phyloP scores from a whole-genome alignment of 2,329 filamentous ascomycete genomes.

The Botryosphaeria dothidea region DNA sequence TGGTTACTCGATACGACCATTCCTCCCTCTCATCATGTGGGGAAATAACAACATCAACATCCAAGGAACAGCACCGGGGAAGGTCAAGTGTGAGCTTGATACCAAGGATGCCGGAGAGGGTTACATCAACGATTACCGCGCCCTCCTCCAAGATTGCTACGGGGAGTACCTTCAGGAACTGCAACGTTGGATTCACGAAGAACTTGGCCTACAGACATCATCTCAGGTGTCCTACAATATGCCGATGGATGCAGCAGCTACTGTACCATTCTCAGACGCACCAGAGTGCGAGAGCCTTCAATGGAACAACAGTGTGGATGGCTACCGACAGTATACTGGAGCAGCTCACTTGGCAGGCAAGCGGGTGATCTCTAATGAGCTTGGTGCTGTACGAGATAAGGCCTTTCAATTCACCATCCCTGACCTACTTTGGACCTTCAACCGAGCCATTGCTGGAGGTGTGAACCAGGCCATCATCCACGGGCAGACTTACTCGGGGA shows the following conservation, averaged over 20 bases:
- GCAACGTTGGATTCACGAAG: constrained; percentile 32
- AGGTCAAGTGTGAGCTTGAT: neutral
- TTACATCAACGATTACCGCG: constrained; percentile 27
- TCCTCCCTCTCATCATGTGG: constrained; percentile 31
- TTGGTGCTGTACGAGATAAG: neutral
- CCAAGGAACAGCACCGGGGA: constrained; percentile 19
- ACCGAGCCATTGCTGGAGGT: neutral
- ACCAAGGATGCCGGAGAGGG: neutral
- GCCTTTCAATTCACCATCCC: neutral
- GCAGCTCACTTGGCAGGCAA: constrained; percentile 42
- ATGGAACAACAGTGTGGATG: constrained; percentile 41
- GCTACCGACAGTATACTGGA: constrained; percentile 43
- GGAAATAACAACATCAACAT: constrained; percentile 23
- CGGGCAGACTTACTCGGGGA: constrained; percentile 1
- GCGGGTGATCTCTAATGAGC: constrained; percentile 36
- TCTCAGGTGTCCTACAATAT: constrained; percentile 45
- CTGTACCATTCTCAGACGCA: constrained; percentile 39
- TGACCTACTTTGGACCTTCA: neutral
- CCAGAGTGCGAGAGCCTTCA: constrained; percentile 46
- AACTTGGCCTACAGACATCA: constrained; percentile 39
- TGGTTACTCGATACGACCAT: constrained; percentile 37
- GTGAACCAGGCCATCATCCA: constrained; percentile 17
- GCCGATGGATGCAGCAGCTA: constrained; percentile 45
- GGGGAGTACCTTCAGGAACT: constrained; percentile 35
- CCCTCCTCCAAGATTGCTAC: constrained; percentile 28